Conservation (phyloP, 352 stramenopile species). For the Plasmopara viticola region DNA sequence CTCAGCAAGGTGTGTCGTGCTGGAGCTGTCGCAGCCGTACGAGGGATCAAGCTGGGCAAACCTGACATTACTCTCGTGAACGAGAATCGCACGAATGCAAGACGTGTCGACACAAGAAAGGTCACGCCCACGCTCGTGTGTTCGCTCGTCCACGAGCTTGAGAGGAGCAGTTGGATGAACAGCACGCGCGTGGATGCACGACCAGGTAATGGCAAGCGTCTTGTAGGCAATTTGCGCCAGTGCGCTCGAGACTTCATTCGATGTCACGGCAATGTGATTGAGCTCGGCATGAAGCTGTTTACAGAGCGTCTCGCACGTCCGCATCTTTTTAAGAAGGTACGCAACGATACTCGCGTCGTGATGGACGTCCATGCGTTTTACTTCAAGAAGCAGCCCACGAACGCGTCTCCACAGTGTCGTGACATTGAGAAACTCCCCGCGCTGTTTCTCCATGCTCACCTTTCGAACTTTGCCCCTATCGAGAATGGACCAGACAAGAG, state of each 20-base stretch:
- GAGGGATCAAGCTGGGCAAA: slow-evolving; percentile 24
- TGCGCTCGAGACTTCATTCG: slow-evolving; percentile 65
- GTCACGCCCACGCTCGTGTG: slow-evolving; percentile 53
- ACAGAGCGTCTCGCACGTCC: slow-evolving; percentile 66
- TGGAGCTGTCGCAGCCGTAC: slow-evolving; percentile 14
- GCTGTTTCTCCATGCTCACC: slow-evolving; percentile 59
- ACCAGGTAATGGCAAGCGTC: slow-evolving; percentile 58
- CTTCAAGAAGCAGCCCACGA: slow-evolving; percentile 42
- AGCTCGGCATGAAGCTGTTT: slow-evolving; percentile 70
- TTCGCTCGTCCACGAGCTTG: slow-evolving; percentile 56
- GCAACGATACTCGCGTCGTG: slow-evolving; percentile 64
- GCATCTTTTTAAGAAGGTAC: slow-evolving; percentile 78
- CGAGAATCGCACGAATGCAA: slow-evolving; percentile 53
- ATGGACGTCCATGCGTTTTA: slow-evolving; percentile 72
- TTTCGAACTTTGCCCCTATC: slow-evolving; percentile 38
- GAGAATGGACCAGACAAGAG: background rate
- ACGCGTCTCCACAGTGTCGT: slow-evolving; percentile 75
- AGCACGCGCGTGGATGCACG: slow-evolving; percentile 35
- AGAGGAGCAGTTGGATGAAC: slow-evolving; percentile 28
- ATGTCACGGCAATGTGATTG: slow-evolving; percentile 49
- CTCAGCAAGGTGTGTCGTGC: slow-evolving; percentile 2
- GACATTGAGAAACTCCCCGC: slow-evolving; percentile 55
- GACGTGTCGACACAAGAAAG: slow-evolving; percentile 44
- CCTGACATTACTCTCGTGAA: slow-evolving; percentile 33
- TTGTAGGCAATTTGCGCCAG: slow-evolving; percentile 67